Evolutionary conservation across 2,329 filamentous ascomycete species (phyloP).

Genomic region (Talaromyces sp.): DNA sequence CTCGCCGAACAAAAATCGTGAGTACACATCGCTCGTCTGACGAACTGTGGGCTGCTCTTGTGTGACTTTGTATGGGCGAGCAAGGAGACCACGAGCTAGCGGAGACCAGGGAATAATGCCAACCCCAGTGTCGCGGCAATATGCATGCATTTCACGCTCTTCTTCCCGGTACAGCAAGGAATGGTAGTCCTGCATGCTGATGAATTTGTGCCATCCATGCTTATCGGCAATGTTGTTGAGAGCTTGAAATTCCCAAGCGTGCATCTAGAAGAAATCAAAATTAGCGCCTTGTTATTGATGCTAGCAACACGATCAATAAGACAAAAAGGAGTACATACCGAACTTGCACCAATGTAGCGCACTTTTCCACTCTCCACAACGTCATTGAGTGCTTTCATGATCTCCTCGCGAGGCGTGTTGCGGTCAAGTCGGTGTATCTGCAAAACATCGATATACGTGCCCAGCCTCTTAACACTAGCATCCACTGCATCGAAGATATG

Average conservation of each 20-base stretch:
- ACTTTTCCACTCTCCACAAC: slow-evolving; percentile 46
- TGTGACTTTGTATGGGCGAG: slow-evolving; percentile 23
- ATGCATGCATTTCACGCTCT: slow-evolving; percentile 55
- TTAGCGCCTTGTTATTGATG: background rate
- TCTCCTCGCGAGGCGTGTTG: slow-evolving; percentile 54
- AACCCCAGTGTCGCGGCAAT: slow-evolving; percentile 49
- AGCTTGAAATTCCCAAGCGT: slow-evolving; percentile 13
- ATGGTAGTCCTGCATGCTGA: slow-evolving; percentile 54
- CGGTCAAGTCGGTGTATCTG: slow-evolving; percentile 55
- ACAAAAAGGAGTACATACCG: slow-evolving; percentile 27
- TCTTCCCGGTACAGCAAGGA: slow-evolving; percentile 62
- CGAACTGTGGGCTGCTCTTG: background rate
- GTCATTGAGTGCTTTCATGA: slow-evolving; percentile 52
- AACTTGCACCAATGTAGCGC: slow-evolving; percentile 41
- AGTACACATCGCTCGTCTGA: slow-evolving; percentile 1
- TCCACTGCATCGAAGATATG: slow-evolving; percentile 67
- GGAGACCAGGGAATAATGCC: slow-evolving; percentile 42
- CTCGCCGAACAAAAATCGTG: slow-evolving; percentile 22
- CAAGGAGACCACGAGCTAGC: slow-evolving; percentile 28
- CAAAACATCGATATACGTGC: slow-evolving; percentile 57
- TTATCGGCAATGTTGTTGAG: slow-evolving; percentile 44
- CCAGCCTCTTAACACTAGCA: slow-evolving; percentile 52
- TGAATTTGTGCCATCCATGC: slow-evolving; percentile 49
- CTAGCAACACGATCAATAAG: background rate
- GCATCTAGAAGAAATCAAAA: background rate